Evolutionary conservation across 306 rosid species (phyloP).

Genomic region (Luffa aegyptiaca): DNA sequence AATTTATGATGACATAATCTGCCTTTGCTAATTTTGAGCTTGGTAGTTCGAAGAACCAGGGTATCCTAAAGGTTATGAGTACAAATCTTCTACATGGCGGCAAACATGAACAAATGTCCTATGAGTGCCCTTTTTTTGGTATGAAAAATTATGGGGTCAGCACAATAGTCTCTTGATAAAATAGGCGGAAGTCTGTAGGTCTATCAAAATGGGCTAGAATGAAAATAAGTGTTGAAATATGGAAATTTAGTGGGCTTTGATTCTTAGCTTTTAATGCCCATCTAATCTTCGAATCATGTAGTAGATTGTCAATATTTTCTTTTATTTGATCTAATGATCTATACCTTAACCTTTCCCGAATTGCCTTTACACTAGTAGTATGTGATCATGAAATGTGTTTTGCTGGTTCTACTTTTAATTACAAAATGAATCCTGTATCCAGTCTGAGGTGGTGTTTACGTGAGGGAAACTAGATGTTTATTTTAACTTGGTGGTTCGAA

Average conservation of each 20-base stretch:
- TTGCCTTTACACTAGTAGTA: background rate
- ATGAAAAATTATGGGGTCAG: background rate
- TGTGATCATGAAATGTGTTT: background rate
- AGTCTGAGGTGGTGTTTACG: background rate
- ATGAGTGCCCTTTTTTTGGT: background rate
- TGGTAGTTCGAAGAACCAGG: background rate
- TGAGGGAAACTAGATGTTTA: background rate
- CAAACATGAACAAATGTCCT: background rate
- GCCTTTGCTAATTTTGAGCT: conserved; percentile 3
- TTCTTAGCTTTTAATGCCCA: background rate
- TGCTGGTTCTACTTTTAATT: background rate
- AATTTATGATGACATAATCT: background rate
- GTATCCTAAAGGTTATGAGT: background rate
- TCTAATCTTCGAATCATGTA: background rate
- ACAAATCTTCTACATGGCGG: background rate
- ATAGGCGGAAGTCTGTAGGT: background rate
- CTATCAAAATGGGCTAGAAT: background rate
- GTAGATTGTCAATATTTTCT: background rate
- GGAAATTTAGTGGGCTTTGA: background rate
- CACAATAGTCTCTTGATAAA: background rate
- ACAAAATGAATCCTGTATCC: background rate
- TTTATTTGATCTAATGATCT: background rate
- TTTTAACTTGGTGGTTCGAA: background rate
- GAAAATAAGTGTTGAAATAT: background rate
- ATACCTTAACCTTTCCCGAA: background rate